Percentiles rank a stretch among this genome's conserved stretches.
These are phyloP conservation scores for Coffea canephora DNA, from an alignment of 257 asterid species.

Conservation along the genomic window DNA sequence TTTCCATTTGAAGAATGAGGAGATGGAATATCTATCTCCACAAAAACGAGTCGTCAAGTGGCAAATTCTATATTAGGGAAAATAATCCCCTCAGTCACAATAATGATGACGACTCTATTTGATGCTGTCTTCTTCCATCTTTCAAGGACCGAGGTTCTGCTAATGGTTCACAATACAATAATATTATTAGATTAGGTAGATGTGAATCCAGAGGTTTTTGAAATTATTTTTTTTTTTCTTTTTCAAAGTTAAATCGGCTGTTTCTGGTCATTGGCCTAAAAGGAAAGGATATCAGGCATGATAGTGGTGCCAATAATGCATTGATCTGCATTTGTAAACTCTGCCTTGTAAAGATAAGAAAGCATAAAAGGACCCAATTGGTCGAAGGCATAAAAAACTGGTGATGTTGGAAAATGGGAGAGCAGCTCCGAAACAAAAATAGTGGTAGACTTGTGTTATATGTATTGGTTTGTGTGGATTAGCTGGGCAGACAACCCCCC, in stretches of 20 bases:
- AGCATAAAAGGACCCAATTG: not conserved
- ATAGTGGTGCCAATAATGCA: too few species aligned
- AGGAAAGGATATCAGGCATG: not conserved
- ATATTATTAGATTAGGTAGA: not conserved
- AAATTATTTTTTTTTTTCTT: not conserved
- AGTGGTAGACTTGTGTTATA: not conserved
- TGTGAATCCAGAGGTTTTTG: not conserved
- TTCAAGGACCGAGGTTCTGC: conserved; percentile 6
- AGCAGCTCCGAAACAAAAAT: not conserved
- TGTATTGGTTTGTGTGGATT: too few species aligned
- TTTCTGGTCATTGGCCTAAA: not conserved
- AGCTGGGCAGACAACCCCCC: too few species aligned
- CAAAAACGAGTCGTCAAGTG: not conserved
- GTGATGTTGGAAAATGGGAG: not conserved
- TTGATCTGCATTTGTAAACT: too few species aligned
- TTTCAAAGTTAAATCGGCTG: not conserved
- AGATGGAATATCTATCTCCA: not conserved
- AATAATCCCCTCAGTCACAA: not conserved
- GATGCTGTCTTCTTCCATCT: not conserved
- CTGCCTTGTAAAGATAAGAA: too few species aligned
- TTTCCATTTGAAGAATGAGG: not conserved
- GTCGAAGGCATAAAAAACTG: not conserved
- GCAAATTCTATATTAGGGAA: not conserved
- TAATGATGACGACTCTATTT: too few species aligned
- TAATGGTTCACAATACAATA: not conserved